phyloP scores from a whole-genome alignment of 2,329 filamentous ascomycete genomes.

The Tolypocladium guangdongense region DNA sequence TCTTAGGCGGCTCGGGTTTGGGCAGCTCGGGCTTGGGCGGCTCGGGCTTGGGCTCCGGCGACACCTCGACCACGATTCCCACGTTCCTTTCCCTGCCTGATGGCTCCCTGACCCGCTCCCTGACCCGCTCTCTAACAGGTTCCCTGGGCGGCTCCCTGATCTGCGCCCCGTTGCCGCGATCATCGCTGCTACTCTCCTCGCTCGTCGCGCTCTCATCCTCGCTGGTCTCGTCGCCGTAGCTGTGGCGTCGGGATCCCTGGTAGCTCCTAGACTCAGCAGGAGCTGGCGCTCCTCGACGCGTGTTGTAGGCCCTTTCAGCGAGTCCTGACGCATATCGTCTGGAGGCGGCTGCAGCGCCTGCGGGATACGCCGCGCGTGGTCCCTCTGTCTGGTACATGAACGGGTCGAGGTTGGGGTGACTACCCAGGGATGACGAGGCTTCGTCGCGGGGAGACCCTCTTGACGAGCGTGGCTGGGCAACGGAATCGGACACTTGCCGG shows the following conservation, averaged over 20 bases:
- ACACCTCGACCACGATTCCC: slow-evolving; percentile 28
- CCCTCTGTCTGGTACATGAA: slow-evolving; percentile 42
- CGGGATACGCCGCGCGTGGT: slow-evolving; percentile 24
- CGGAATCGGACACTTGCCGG: slow-evolving; percentile 35
- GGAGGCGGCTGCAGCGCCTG: slow-evolving; percentile 19
- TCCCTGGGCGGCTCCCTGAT: slow-evolving; percentile 12
- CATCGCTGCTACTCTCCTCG: slow-evolving; percentile 26
- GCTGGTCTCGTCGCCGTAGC: slow-evolving; percentile 20
- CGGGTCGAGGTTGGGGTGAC: slow-evolving; percentile 27
- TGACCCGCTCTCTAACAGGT: slow-evolving; percentile 2
- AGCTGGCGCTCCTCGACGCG: slow-evolving; percentile 13
- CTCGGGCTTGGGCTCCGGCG: slow-evolving; percentile 17
- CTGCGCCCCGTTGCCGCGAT: slow-evolving; percentile 22
- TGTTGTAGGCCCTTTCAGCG: slow-evolving; percentile 14
- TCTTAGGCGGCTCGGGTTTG: slow-evolving; percentile 19
- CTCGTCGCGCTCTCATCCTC: slow-evolving; percentile 23
- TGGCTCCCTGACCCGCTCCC: slow-evolving; percentile 20
- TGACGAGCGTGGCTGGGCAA: slow-evolving; percentile 20
- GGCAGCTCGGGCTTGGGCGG: slow-evolving; percentile 6
- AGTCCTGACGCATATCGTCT: slow-evolving; percentile 27
- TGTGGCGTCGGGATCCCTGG: slow-evolving; percentile 17
- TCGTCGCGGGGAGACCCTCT: slow-evolving; percentile 22
- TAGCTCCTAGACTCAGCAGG: slow-evolving; percentile 21
- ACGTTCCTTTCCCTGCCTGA: slow-evolving; percentile 17
- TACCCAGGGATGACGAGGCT: slow-evolving; percentile 15